A percentile compares a stretch with the other conserved stretches of the same genome.
Conservation (phyloP, 177 flowering plant species). For the Vitis hybrid region DNA sequence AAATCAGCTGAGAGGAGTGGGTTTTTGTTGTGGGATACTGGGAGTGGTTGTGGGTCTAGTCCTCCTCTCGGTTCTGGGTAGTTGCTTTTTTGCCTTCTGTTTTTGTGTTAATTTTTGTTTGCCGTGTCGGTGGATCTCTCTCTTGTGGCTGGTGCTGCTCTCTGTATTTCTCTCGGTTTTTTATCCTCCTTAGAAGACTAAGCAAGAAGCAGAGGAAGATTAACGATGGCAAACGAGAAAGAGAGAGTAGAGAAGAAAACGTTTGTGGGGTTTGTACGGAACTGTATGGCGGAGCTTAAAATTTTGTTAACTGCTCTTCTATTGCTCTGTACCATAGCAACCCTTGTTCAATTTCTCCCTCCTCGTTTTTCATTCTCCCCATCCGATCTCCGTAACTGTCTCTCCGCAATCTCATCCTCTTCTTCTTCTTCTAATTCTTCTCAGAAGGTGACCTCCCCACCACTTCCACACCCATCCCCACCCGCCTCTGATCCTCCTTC, state of each 20-base stretch:
- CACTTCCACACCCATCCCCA: constrained; percentile 11
- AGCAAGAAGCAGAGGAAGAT: too few species aligned
- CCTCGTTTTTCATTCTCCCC: constrained; percentile 48
- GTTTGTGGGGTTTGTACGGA: constrained; percentile 48
- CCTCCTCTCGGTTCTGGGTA: too few species aligned
- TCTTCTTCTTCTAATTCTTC: not conserved
- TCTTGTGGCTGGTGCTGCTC: too few species aligned
- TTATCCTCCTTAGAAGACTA: too few species aligned
- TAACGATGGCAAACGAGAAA: constrained; percentile 14
- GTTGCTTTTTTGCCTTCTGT: too few species aligned
- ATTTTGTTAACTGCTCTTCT: constrained; percentile 46
- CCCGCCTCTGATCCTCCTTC: constrained; percentile 6
- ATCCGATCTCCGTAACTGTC: constrained; percentile 49
- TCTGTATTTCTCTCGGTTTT: too few species aligned
- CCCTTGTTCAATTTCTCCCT: constrained; percentile 63
- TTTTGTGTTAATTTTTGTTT: too few species aligned
- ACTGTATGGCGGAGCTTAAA: constrained; percentile 69
- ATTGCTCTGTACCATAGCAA: constrained; percentile 47
- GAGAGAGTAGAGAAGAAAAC: constrained; percentile 35
- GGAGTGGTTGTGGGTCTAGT: too few species aligned
- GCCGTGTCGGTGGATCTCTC: too few species aligned
- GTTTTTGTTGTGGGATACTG: too few species aligned
- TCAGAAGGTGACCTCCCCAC: constrained; percentile 1
- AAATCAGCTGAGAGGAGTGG: too few species aligned
- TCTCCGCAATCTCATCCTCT: constrained; percentile 29